phyloP scores from a whole-genome alignment of 2,329 filamentous ascomycete species.

The Scedosporium apiospermum region DNA sequence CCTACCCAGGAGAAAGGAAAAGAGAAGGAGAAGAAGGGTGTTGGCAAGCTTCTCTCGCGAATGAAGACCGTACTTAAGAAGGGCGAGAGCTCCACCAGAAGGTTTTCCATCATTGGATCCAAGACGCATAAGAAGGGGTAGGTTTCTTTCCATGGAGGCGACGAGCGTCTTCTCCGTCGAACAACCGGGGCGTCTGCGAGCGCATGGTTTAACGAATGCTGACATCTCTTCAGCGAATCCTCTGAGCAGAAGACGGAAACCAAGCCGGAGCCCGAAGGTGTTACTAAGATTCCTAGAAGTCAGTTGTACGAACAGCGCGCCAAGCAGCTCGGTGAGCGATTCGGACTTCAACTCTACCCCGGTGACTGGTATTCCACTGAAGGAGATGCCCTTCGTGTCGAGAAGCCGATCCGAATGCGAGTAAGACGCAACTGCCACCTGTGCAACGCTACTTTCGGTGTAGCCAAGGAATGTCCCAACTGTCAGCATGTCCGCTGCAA shows the following conservation, averaged over 20 bases:
- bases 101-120: slow-evolving; percentile 15
- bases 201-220: not conserved
- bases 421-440: slow-evolving; percentile 73
- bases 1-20: slow-evolving; percentile 16
- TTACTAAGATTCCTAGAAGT: slow-evolving; percentile 19
- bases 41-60: slow-evolving; percentile 37
- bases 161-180: not conserved
- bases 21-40: slow-evolving; percentile 34
- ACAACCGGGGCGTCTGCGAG: not conserved
- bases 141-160: slow-evolving; percentile 3
- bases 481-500: slow-evolving; percentile 77
- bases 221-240: not conserved
- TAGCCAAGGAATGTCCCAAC: slow-evolving; percentile 61
- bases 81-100: slow-evolving; percentile 23
- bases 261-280: slow-evolving; percentile 13
- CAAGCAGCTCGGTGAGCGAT: slow-evolving; percentile 44
- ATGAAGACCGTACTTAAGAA: slow-evolving; percentile 42
- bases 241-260: slow-evolving; percentile 10
- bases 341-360: slow-evolving; percentile 45
- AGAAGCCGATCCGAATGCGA: slow-evolving; percentile 70
- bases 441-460: slow-evolving; percentile 66
- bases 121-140: slow-evolving; percentile 18
- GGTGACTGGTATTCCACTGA: slow-evolving; percentile 42
- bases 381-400: slow-evolving; percentile 52
- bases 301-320: slow-evolving; percentile 48